Percentiles rank a stretch among this genome's conserved stretches.
Evolutionary conservation across 768 basidiomycete species (phyloP).

Genomic region (Galerina marginata): DNA sequence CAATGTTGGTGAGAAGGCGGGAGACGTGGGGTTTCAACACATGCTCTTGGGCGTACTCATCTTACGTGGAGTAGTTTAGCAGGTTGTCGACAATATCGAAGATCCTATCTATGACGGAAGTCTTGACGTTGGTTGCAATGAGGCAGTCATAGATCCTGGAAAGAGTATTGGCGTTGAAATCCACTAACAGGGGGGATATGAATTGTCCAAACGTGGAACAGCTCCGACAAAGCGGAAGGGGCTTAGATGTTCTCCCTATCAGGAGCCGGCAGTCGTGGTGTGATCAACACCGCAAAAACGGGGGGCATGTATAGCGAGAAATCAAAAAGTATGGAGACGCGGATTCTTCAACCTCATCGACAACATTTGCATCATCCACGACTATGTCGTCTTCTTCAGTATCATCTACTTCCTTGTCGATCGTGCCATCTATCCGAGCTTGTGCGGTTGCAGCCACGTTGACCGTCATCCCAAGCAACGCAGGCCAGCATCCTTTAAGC

Average conservation of each 20-base stretch:
- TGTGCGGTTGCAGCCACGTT: slow-evolving; percentile 73
- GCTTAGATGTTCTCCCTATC: slow-evolving; percentile 90
- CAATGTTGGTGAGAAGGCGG: slow-evolving; percentile 72
- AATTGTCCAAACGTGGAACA: slow-evolving; percentile 80
- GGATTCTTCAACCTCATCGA: slow-evolving; percentile 52
- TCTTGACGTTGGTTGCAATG: slow-evolving; percentile 84
- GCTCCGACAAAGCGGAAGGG: slow-evolving; percentile 85
- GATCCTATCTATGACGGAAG: slow-evolving; percentile 76
- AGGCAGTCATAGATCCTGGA: slow-evolving; percentile 85
- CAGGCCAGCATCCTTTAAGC: slow-evolving; percentile 73
- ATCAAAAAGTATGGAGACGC: slow-evolving; percentile 72
- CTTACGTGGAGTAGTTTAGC: slow-evolving; percentile 56
- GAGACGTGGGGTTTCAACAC: slow-evolving; percentile 76
- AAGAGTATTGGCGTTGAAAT: slow-evolving; percentile 70
- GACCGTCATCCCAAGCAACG: slow-evolving; percentile 71
- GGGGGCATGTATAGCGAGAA: slow-evolving; percentile 71
- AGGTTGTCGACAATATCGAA: slow-evolving; percentile 87
- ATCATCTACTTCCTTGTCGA: slow-evolving; percentile 28
- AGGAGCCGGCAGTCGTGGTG: slow-evolving; percentile 77
- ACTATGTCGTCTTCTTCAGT: slow-evolving; percentile 37
- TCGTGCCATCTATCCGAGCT: slow-evolving; percentile 45
- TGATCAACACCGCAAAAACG: slow-evolving; percentile 75
- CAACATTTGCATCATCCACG: slow-evolving; percentile 35
- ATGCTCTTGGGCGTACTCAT: slow-evolving; percentile 50
- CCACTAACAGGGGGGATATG: slow-evolving; percentile 69